Evolutionary conservation across 2,329 filamentous ascomycete genomes (phyloP), one percentile per base, ranked within the genome.

Genomic region (Colletotrichum sp.): DNA sequence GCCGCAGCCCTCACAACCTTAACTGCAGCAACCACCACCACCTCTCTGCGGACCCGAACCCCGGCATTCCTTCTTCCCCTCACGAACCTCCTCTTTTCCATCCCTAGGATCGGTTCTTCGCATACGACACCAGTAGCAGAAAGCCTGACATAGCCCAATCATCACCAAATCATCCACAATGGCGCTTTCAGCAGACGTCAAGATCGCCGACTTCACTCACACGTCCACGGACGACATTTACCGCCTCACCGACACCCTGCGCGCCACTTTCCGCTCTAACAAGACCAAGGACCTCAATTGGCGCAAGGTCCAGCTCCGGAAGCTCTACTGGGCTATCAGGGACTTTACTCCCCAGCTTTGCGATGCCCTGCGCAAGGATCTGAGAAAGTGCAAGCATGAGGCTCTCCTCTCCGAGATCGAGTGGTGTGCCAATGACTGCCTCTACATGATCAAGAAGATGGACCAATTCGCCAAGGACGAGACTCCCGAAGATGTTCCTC

Each of bases 261-360:
- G 93, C 81, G 86, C 89, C 68, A 92, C 93, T n/a, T 99, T 95
- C 86, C 89, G 90, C 80, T 90, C 94, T 21, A 93, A 96, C 84
- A 94, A 93, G 86, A 98, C 96, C 59, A 95, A 95, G 83, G 90
- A 95, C 71, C 83, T 98, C 77, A 91, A 95, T 81, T 99, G 94
- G 87, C 93, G 97, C 78, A 89, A 96, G 78, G 89, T 92, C 71
- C 97, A 99, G 89, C 92, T 99, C 77, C 94, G 96, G 80, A 96
- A 96, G 90, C 93, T 99, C 72, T 99, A 98, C 89, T 99, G 97
- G 97, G 96, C 91, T 9, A 85, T 98, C 79, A 92, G 92, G 79
- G 96, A 99, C 88, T 93, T 95, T 83, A 90, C 93, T 72, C 88
- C 92, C 62, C 90, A 93, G 80, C 89, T 99, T 77, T 83, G 92